Evolutionary conservation across 139 green algal species (phyloP), one percentile per base, ranked within the genome.

Genomic region (Cymbomonas tetramitiformis): DNA sequence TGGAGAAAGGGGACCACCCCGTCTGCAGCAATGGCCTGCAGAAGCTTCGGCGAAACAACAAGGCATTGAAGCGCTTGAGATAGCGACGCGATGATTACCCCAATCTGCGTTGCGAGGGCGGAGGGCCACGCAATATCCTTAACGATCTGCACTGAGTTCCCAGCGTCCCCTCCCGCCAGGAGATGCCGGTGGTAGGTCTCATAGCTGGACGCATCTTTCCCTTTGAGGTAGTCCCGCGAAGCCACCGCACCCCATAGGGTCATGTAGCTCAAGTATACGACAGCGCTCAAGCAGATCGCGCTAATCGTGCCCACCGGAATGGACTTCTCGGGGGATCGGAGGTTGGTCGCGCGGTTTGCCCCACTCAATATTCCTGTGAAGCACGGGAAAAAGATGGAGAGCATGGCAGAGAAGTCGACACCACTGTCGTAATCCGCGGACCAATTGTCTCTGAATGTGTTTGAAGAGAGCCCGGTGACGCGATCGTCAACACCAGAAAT

Each of bases 71-170:
- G 28, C 26, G 58, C 58, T 33, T 65, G 58, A 4, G 46, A 49
- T 21, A 65, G 38, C n/a, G 58, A 65, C 4, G 58, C 58, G 25
- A 65, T 65, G 12, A 65, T 58, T 30, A 65, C 40, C 30, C 58
- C 58, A 19, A 65, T 57, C 26, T 65, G 58, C 58, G 19, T 24
- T 3, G 24, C 30, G 18, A 58, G 23, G 12, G 58, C 46, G 3
- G n/a, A 18, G 4, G 58, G 58, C 58, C 46, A 57, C 2, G 30
- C 58, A 15, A 65, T 65, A 12, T 58, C 58, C 5, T 8, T 38
- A n/a, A 65, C 29, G n/a, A 65, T 28, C 18, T 8, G 32, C 56
- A 43, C 25, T 15, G 51, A 47, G 10, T 54, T 28, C 31, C 29
- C 12, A 4, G 19, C 30, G 12, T 33, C 51, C 5, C 29, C 51